Percentiles rank a stretch among this genome's conserved stretches.
These are phyloP conservation scores for Inga oerstediana DNA, from an alignment of 306 rosid genomes.

Conservation along the genomic window DNA sequence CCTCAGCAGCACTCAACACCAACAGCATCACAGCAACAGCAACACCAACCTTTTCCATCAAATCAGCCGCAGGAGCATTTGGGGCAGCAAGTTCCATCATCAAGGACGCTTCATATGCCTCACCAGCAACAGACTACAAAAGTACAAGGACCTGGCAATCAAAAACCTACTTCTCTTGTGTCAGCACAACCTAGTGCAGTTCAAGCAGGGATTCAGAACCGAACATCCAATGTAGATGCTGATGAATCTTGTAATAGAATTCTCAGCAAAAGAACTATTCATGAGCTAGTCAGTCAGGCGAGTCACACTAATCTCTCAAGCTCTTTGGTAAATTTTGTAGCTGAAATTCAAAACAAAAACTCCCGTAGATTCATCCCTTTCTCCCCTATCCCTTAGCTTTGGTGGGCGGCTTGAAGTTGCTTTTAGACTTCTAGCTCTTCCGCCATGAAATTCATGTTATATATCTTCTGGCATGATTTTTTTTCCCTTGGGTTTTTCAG, in stretches of 20 bases:
- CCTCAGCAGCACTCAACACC: constrained; percentile 56
- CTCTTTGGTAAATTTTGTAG: not conserved
- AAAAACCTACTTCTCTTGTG: constrained; percentile 61
- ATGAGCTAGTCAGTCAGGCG: constrained; percentile 86
- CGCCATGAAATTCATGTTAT: not conserved
- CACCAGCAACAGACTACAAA: constrained; percentile 78
- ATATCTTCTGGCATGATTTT: constrained; percentile 6
- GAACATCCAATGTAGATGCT: constrained; percentile 49
- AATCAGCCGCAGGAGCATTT: constrained; percentile 69
- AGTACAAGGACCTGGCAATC: constrained; percentile 62
- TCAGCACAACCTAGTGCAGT: constrained; percentile 52
- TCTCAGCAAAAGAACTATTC: constrained; percentile 93
- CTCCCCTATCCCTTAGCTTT: not conserved
- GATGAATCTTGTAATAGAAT: constrained; percentile 75
- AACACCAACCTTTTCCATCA: constrained; percentile 47
- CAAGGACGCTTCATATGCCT: constrained; percentile 64
- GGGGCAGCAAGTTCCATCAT: constrained; percentile 60
- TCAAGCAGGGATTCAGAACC: constrained; percentile 56
- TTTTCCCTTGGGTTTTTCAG: not conserved
- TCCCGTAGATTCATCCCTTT: not conserved
- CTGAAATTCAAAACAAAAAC: not conserved
- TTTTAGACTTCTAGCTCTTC: not conserved
- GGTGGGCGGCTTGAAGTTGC: not conserved
- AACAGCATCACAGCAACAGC: constrained; percentile 54
- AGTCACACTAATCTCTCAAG: constrained; percentile 12